Conservation (phyloP, 139 green algal genomes). For the Coelastrella sp. region DNA sequence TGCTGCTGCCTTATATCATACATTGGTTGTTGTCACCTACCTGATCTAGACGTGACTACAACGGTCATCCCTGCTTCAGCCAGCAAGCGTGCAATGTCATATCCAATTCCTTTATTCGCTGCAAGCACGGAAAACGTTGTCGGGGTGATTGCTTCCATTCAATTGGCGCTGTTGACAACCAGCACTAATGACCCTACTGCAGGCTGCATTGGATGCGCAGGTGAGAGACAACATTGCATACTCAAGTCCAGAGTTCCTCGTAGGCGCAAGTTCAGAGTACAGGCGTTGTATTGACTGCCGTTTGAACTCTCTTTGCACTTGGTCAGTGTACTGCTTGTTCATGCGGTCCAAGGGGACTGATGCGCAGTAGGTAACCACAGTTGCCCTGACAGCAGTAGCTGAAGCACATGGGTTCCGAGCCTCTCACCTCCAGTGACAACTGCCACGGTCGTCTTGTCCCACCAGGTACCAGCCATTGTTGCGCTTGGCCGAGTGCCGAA, state of each 20-base stretch:
- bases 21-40: background rate
- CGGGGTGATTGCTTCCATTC: background rate
- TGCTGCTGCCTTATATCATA: too few species aligned
- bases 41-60: constrained; percentile 61
- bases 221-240: too few species aligned
- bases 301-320: too few species aligned
- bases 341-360: background rate
- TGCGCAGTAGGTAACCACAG: background rate
- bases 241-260: too few species aligned
- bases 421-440: constrained; percentile 67
- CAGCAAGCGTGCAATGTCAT: constrained; percentile 66
- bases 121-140: background rate
- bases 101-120: constrained; percentile 79
- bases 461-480: constrained; percentile 52
- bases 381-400: background rate
- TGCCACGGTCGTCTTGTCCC: constrained; percentile 59
- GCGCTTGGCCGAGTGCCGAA: background rate
- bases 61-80: constrained; percentile 59
- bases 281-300: too few species aligned
- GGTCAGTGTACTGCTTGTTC: background rate
- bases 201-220: background rate
- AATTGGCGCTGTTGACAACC: background rate
- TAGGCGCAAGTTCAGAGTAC: too few species aligned
- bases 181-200: background rate
- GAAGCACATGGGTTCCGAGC: background rate